A percentile compares a stretch with the other conserved stretches of the same genome.
These are phyloP conservation scores for Aegilops longissima DNA, from an alignment of 176 grass and related monocot species.

Conservation along the genomic window DNA sequence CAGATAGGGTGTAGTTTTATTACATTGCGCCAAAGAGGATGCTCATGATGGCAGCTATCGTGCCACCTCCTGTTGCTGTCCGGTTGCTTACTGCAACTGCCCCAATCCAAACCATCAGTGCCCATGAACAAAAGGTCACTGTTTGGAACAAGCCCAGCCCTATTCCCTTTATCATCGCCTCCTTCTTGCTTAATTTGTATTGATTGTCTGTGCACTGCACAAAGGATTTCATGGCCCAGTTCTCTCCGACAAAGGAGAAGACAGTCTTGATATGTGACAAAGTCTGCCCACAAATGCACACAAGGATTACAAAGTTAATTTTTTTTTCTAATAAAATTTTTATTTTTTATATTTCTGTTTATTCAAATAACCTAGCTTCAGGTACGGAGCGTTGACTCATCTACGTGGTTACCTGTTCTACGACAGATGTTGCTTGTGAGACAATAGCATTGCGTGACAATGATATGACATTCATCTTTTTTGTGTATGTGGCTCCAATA, in stretches of 20 bases:
- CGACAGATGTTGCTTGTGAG: conserved; percentile 49
- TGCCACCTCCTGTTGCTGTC: conserved; percentile 42
- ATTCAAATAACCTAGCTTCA: conserved; percentile 1
- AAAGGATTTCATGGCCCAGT: conserved; percentile 35
- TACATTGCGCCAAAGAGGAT: conserved; percentile 68
- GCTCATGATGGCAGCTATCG: conserved; percentile 53
- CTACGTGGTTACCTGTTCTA: conserved; percentile 45
- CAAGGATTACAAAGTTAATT: neutral
- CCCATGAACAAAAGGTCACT: conserved; percentile 57
- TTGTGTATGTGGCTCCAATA: conserved; percentile 45
- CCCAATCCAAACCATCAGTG: conserved; percentile 53
- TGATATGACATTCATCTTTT: conserved; percentile 36
- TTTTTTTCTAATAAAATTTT: neutral
- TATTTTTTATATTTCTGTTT: neutral
- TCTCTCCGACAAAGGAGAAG: conserved; percentile 53
- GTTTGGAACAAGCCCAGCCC: conserved; percentile 49
- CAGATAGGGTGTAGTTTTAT: neutral
- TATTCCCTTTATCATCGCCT: conserved; percentile 44
- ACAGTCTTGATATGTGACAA: conserved; percentile 48
- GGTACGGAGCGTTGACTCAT: neutral
- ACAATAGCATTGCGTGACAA: conserved; percentile 14
- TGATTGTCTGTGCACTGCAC: conserved; percentile 33
- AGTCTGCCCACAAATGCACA: conserved; percentile 33
- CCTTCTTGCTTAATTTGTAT: conserved; percentile 46
- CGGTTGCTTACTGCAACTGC: conserved; percentile 38